Evolutionary conservation across 306 rosid genomes (phyloP).

Genomic region (Vigna radiata): DNA sequence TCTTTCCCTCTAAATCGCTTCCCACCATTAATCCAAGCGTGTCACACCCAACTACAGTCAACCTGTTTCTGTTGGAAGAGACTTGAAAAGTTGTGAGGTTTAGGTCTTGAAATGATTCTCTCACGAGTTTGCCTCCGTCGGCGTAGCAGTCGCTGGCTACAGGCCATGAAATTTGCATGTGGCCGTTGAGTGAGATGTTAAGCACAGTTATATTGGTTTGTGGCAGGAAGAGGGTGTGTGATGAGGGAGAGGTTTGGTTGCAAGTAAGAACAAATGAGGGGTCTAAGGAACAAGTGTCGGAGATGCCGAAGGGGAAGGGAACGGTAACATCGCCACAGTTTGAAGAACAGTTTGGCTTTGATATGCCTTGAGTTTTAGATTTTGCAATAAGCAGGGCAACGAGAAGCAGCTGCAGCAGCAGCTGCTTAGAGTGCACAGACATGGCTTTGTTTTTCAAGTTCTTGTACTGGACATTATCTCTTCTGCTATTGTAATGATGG

Average conservation of each 20-base stretch:
- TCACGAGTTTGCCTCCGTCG: background rate
- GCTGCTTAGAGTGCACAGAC: background rate
- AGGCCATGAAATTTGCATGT: constrained; percentile 32
- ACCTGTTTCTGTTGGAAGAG: constrained; percentile 41
- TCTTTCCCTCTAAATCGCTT: fast-evolving
- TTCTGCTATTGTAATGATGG: background rate
- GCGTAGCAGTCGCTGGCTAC: constrained; percentile 35
- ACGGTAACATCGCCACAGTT: constrained; percentile 31
- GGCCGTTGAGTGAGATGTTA: constrained; percentile 44
- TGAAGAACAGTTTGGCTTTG: background rate
- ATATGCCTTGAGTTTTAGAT: background rate
- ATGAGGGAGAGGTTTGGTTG: background rate
- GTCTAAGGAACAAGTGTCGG: constrained; percentile 29
- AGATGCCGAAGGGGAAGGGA: constrained; percentile 49
- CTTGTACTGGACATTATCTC: background rate
- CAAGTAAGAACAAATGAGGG: constrained; percentile 37
- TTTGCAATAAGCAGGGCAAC: background rate
- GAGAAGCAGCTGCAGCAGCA: background rate
- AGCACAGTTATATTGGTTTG: background rate
- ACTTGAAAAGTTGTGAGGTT: background rate
- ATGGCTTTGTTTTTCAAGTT: background rate
- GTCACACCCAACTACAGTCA: constrained; percentile 50
- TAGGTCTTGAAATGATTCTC: background rate
- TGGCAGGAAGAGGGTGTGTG: background rate
- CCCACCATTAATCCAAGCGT: background rate